Base-by-base conservation (phyloP, 2,329 filamentous ascomycete species). In the Graphiopsis chlorocephala region DNA sequence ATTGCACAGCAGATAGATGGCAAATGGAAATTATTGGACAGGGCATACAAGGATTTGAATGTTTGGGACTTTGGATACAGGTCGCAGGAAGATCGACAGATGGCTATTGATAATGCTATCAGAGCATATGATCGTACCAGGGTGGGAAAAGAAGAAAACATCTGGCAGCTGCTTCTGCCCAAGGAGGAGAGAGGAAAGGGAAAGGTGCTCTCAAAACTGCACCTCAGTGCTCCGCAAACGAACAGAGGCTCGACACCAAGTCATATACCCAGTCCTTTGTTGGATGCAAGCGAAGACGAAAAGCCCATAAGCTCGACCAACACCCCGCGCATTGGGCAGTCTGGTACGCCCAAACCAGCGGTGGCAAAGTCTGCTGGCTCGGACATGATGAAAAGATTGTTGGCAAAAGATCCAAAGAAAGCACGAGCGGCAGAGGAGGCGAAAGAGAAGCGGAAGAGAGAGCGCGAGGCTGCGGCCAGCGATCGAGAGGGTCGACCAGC, bases 71-170 rank as follows among this genome's bases (percentile, higher is more conserved):
- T 89, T 71, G 80, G 80, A 14, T 89, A 88, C 73, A 81, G 80
- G 29, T 81, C 77, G 42, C 72, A 82, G 55, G 81, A 84, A 55
- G 84, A 88, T 64, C 81, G 86, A 20, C 79, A 87, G 67, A 78
- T 82, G 61, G 87, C 86, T 29, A 85, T 89, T 70, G 83, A 88
- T 67, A 84, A 84, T 75, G 86, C 86, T 62, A 83, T 88, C 70
- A 83, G 83, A 61, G 85, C 86, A 50, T 89, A 86, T 73, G 87
- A 89, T 74, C 82, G 87, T 61, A 80, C 85, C 75, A 81, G 87
- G 29, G 77, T 89, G 20, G 82, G 83, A 7, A 84, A 84, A 68
- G 81, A 84, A 42, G 86, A 89, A 71, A 84, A 84, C 71, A 76
- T 86, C 23, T 89, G 87, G 86, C 86, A 89, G 75, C 80, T 80